phyloP scores from a whole-genome alignment of 164 flowering plant genomes.

The Platanus orientalis region DNA sequence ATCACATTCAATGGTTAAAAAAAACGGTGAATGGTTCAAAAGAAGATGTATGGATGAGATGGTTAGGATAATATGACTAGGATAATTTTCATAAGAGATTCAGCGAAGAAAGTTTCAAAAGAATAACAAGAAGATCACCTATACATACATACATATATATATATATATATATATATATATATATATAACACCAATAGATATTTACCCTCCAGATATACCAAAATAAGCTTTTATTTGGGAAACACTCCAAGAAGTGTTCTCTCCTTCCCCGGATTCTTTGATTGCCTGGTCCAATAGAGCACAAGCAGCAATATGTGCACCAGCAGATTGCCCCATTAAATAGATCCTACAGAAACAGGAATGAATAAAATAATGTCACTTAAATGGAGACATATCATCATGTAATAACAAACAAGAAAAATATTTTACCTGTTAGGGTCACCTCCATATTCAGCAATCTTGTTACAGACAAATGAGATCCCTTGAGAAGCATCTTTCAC shows the following conservation, averaged over 20 bases:
- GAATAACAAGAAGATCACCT: too few relatives aligned
- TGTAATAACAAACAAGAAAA: too few relatives aligned
- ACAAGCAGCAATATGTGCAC: constrained; percentile 97
- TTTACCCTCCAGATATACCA: constrained; percentile 98
- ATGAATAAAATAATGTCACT: neutral
- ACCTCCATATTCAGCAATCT: constrained; percentile 91
- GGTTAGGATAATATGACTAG: too few relatives aligned
- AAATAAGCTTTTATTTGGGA: constrained; percentile 87
- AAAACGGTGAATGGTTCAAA: too few relatives aligned
- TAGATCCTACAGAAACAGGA: constrained; percentile 48
- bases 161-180: too few relatives aligned
- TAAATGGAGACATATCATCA: neutral
- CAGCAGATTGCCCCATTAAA: constrained; percentile 97
- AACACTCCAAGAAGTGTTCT: constrained; percentile 62
- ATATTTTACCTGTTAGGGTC: constrained; percentile 74
- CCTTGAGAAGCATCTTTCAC: constrained; percentile 80
- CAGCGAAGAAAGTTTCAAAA: too few relatives aligned
- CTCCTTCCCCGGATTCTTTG: constrained; percentile 56
- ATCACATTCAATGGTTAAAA: too few relatives aligned
- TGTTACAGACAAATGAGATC: constrained; percentile 78
- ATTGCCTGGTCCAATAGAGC: constrained; percentile 78
- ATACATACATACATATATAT: too few relatives aligned
- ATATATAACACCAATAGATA: neutral
- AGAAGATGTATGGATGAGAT: too few relatives aligned
- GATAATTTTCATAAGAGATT: too few relatives aligned